Percentiles rank a stretch among this genome's conserved stretches.
phyloP scores from a whole-genome alignment of 345 rosid genomes.

The Microthlaspi erraticum region DNA sequence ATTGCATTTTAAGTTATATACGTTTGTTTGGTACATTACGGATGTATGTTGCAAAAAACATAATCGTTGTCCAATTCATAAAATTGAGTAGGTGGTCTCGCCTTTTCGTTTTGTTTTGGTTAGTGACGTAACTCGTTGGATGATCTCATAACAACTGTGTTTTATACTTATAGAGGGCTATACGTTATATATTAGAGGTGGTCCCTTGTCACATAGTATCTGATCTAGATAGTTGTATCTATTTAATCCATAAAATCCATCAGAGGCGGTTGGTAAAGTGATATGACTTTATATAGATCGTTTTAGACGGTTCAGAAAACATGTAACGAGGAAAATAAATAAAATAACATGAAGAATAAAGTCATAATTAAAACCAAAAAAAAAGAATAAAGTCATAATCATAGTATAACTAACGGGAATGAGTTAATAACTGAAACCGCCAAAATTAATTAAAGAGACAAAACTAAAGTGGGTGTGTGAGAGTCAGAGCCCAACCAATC shows the following conservation, averaged over 20 bases:
- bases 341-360: background rate
- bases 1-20: too few species aligned
- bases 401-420: constrained; percentile 9
- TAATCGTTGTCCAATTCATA: background rate
- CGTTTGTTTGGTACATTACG: background rate
- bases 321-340: background rate
- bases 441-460: constrained; percentile 21
- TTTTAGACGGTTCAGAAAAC: constrained; percentile 30
- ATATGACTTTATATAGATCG: constrained; percentile 10
- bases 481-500: constrained; percentile 26
- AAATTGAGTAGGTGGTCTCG: constrained; percentile 1
- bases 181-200: constrained; percentile 3
- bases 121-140: constrained; percentile 2
- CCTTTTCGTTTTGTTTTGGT: constrained; percentile 13
- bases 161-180: background rate
- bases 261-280: constrained; percentile 22
- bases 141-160: background rate
- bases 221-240: constrained; percentile 1
- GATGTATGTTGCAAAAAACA: background rate
- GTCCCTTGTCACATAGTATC: background rate
- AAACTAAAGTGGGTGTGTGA: constrained; percentile 17
- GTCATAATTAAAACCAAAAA: background rate
- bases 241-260: constrained; percentile 31
- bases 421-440: constrained; percentile 36
- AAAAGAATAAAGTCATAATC: too few species aligned